Percentiles rank a stretch among this genome's conserved stretches.
Evolutionary conservation across 148 eudicot species (phyloP).

Genomic region (Silene latifolia): DNA sequence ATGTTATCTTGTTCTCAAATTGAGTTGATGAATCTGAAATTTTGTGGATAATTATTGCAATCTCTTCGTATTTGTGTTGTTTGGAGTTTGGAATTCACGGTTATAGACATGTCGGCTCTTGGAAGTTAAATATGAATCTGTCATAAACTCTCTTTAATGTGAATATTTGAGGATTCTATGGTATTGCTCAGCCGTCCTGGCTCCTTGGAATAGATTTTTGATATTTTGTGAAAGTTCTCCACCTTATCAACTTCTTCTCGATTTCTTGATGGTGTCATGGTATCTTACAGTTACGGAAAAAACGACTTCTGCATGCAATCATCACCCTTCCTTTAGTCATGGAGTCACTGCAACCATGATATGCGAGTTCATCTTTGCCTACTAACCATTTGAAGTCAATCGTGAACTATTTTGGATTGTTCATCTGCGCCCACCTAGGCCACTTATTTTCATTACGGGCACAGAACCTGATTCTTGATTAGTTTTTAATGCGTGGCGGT

Average conservation of each 20-base stretch:
- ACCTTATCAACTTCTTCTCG: too few relatives aligned
- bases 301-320: too few relatives aligned
- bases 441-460: background rate
- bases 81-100: background rate
- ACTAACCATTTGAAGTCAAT: background rate
- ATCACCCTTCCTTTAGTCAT: too few relatives aligned
- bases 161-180: background rate
- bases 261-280: too few relatives aligned
- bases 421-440: background rate
- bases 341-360: background rate
- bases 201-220: too few relatives aligned
- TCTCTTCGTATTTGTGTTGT: background rate
- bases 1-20: constrained; percentile 34
- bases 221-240: too few relatives aligned
- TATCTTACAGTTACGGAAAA: too few relatives aligned
- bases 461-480: too few relatives aligned
- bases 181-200: background rate
- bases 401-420: background rate
- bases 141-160: background rate
- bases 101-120: background rate
- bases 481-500: too few relatives aligned
- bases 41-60: too few relatives aligned
- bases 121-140: background rate
- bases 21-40: too few relatives aligned
- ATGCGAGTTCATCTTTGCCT: background rate